These are phyloP conservation scores for Volvox reticuliferus DNA, from an alignment of 139 green algal species.

Conservation along the genomic window DNA sequence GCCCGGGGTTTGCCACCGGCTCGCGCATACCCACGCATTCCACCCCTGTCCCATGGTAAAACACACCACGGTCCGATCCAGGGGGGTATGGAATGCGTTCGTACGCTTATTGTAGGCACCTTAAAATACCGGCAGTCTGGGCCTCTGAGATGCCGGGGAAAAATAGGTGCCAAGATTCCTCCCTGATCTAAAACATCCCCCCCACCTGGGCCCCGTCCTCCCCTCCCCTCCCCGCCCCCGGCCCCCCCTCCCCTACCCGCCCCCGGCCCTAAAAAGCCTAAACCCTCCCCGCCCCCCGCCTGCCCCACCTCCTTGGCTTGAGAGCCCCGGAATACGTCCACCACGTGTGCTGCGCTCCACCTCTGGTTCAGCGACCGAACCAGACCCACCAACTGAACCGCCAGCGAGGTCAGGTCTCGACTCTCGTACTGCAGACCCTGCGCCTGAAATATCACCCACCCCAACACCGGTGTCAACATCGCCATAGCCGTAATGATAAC, in stretches of 20 bases:
- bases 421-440: constrained; percentile 29
- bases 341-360: constrained; percentile 14
- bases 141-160: constrained; percentile 7
- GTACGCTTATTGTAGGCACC: constrained; percentile 18
- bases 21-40: not conserved
- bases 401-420: constrained; percentile 67
- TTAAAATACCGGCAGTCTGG: constrained; percentile 42
- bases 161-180: constrained; percentile 7
- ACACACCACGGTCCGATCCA: no score
- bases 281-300: not conserved
- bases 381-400: constrained; percentile 63
- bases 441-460: no score
- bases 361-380: constrained; percentile 48
- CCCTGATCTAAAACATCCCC: no score
- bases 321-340: constrained; percentile 55
- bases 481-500: no score
- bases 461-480: no score
- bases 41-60: no score
- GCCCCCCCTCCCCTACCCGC: not conserved
- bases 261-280: not conserved
- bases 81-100: no score
- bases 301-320: constrained; percentile 33
- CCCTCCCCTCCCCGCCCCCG: not conserved
- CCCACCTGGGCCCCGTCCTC: no score
- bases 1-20: not conserved